Evolutionary conservation across 179 eudicot species (phyloP).

Genomic region (Drosera spatulata): DNA sequence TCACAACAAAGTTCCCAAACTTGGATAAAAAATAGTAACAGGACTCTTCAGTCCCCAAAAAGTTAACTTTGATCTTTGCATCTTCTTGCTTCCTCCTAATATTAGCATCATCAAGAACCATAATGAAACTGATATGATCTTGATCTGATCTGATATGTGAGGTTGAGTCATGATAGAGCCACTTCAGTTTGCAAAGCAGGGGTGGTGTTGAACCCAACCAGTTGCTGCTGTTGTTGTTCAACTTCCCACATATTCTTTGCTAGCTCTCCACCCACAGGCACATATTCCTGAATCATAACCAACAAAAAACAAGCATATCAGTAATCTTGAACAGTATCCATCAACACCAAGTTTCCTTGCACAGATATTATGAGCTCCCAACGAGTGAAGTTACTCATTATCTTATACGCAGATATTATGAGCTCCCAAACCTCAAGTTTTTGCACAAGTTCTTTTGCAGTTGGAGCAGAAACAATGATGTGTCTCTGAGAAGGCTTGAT

Average conservation of each 20-base stretch:
- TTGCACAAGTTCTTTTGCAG: constrained; percentile 67
- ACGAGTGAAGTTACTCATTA: not conserved
- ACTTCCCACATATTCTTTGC: constrained; percentile 57
- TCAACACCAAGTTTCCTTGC: constrained; percentile 7
- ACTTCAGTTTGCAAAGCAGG: constrained; percentile 32
- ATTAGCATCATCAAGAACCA: not conserved
- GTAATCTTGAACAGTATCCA: not conserved
- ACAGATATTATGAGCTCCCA: not conserved
- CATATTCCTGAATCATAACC: constrained; percentile 33
- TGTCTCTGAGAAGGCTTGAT: constrained; percentile 63
- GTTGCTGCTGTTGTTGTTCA: constrained; percentile 21
- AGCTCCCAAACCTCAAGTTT: constrained; percentile 59
- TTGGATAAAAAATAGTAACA: no score
- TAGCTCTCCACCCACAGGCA: constrained; percentile 50
- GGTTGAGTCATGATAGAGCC: not conserved
- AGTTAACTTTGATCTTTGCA: no score
- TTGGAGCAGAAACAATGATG: constrained; percentile 77
- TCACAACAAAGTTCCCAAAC: no score
- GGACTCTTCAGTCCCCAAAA: no score
- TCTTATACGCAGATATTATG: no score
- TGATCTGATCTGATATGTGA: not conserved
- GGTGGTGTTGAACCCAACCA: constrained; percentile 21
- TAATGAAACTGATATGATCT: not conserved
- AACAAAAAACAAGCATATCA: not conserved
- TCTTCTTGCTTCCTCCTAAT: not conserved